phyloP scores from a whole-genome alignment of 148 eudicot genomes.

The Fagopyrum esculentum region DNA sequence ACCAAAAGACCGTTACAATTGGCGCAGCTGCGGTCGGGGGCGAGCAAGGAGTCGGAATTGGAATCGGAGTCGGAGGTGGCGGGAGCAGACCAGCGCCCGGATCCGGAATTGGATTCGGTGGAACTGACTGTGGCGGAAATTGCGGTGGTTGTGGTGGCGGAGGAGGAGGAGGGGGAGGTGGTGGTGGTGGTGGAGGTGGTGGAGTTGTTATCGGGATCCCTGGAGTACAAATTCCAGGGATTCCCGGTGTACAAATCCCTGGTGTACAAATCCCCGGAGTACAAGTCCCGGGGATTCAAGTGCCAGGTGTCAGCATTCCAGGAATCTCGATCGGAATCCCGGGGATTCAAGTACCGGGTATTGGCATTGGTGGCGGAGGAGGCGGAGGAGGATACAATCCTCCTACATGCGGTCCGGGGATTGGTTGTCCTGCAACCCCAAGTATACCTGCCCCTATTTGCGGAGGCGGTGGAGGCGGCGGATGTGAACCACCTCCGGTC shows the following conservation, averaged over 20 bases:
- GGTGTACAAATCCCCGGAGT: background rate
- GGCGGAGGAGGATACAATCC: too few species aligned
- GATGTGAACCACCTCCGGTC: too few species aligned
- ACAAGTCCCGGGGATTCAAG: too few species aligned
- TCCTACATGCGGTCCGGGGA: too few species aligned
- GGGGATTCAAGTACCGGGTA: background rate
- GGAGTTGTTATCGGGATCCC: background rate
- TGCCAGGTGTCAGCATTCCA: background rate
- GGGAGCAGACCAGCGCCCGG: background rate
- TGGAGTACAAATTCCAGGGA: background rate
- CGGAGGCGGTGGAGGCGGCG: too few species aligned
- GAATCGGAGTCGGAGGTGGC: background rate
- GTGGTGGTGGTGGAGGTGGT: background rate
- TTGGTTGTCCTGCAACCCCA: too few species aligned
- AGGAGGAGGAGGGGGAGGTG: background rate
- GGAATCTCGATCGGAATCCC: background rate
- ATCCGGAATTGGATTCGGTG: too few species aligned
- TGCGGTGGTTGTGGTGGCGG: background rate
- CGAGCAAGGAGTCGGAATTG: background rate
- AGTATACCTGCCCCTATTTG: too few species aligned
- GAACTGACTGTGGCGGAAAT: background rate
- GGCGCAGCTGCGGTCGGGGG: too few species aligned
- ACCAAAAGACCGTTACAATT: background rate
- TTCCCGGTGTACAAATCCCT: background rate
- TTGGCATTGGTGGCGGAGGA: too few species aligned